Evolutionary conservation across 768 basidiomycete genomes (phyloP), one percentile per base, ranked within the genome.

Genomic region (Sistotremastrum suecicum): DNA sequence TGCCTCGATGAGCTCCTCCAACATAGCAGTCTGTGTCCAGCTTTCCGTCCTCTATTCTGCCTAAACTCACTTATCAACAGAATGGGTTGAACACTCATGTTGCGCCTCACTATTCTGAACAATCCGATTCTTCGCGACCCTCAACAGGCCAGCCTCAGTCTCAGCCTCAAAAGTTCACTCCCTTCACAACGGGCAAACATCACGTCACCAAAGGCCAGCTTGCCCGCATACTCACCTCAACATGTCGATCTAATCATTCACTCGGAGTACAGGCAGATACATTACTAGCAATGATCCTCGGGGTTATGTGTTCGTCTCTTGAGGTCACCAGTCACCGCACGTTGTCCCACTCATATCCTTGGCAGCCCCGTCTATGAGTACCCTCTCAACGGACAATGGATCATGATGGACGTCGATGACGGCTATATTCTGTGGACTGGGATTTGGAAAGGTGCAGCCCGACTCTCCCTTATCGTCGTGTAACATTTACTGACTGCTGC

Each of bases 341-440:
- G 10, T 46, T 28, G 11, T 38, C 36, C 46, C 48, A 46, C 36
- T 51, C 53, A 51, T 43, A 41, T 9, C 29, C 39, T 29, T 32
- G 42, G 38, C 53, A 70, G 87, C 45, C 85, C 86, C 8, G 88
- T 91, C 7, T 90, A 84, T 56, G 88, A 91, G 59, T 91, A 89
- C 55, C 85, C 84, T 1, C 68, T 91, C 46, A 86, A 87, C 51
- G 83, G 80, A 20, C 86, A 90, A 56, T 88, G 86, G 83, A 85
- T 91, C 56, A 90, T 91, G 88, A 87, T 90, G 76, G 88, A 91
- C 65, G 83, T 86, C 57, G 88, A 91, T 59, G 87, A 89, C 58
- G 88, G 88, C 3, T 90, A 87, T 59, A 80, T 91, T 48, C 68
- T 89, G 11, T 91, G 88, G 87, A 91, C 89, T 1, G 84, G 86